phyloP scores from a whole-genome alignment of 306 rosid genomes.

The Trichosanthes truncata region DNA sequence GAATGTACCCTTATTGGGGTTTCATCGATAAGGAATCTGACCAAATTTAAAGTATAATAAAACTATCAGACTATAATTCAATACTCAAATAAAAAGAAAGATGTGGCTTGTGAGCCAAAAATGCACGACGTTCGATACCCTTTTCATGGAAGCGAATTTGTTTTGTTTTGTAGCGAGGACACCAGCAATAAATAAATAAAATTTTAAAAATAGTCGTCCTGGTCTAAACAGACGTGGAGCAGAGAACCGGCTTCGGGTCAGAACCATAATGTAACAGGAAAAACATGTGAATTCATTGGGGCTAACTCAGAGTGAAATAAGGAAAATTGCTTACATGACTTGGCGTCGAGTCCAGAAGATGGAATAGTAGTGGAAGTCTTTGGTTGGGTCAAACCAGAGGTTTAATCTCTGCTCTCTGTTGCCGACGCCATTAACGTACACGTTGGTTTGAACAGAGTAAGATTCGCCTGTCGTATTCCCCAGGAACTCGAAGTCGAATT shows the following conservation, averaged over 20 bases:
- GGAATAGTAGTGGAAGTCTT: constrained; percentile 68
- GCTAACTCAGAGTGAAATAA: neutral
- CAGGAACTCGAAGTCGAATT: constrained; percentile 86
- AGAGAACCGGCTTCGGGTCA: neutral
- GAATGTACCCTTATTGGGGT: constrained; percentile 80
- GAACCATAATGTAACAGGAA: neutral
- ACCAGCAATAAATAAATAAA: too few species aligned
- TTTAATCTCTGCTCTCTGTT: constrained; percentile 86
- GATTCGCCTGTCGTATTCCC: constrained; percentile 93
- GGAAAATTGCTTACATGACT: constrained; percentile 53
- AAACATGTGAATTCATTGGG: neutral
- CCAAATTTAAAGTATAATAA: too few species aligned
- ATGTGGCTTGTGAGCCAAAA: neutral
- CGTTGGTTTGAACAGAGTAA: constrained; percentile 73
- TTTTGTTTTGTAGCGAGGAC: neutral
- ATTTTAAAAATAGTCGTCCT: too few species aligned
- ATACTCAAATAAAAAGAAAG: neutral
- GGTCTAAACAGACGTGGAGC: neutral
- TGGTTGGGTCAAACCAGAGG: constrained; percentile 95
- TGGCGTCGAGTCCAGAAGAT: constrained; percentile 90
- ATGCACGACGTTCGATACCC: neutral
- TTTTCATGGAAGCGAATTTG: neutral
- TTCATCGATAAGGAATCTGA: constrained; percentile 73
- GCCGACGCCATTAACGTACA: constrained; percentile 82
- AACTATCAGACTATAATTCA: neutral